Evolutionary conservation across 768 basidiomycete genomes (phyloP), one percentile per base, ranked within the genome.

Genomic region (Trametes sanguinea): DNA sequence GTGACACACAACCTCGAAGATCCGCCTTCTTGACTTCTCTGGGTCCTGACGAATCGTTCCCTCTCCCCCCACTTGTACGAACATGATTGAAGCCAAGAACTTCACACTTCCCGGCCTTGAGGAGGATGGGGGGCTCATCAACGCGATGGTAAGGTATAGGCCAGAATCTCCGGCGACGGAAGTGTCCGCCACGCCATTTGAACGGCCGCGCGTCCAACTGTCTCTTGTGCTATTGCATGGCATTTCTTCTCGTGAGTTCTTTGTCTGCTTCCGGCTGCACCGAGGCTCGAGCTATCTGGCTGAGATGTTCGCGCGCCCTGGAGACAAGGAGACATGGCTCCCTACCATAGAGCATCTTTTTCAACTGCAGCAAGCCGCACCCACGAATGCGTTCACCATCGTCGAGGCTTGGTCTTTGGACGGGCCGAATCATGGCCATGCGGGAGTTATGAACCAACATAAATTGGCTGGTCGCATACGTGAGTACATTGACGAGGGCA

Each of bases 251-350:
- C 48, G 48, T 50, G 29, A 50, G 48, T 50, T 22, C 13, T 14
- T 11, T 22, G 22, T 22, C 22, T 22, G 22, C 22, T 22, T 22
- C 22, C 22, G 22, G 22, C 22, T 22, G 22, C 22, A 22, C 22
- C 22, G 22, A 22, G 22, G 22, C 22, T 22, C 22, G 22, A 22
- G 22, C 22, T 22, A 22, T 22, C 22, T 22, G 22, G 22, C 22
- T 22, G 22, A 22, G 22, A 22, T 22, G 22, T 22, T 22, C 22
- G 4, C 27, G 11, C 48, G n/a, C 32, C 29, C 29, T 10, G n/a
- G 11, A 57, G 55, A 57, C 46, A 57, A 57, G 55, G 55, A 57
- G 46, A 27, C 55, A 6, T 57, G 55, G 55, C 14, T 47, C n/a
- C 55, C 55, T n/a, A 48, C 55, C 2, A 8, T 57, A 33, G 55